phyloP scores from a whole-genome alignment of 371 early-diverging fungal species.

The Lichtheimia corymbifera region DNA sequence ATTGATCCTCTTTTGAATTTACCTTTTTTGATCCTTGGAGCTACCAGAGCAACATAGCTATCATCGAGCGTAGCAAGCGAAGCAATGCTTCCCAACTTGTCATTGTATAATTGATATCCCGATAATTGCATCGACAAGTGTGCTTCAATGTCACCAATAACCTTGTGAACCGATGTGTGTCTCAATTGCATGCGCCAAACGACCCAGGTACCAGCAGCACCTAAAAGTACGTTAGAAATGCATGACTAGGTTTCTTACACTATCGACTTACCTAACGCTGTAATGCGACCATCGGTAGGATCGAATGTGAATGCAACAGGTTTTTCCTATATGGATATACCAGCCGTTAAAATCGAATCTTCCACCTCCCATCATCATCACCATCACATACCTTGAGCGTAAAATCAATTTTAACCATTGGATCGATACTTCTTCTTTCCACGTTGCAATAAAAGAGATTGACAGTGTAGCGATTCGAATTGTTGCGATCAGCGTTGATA shows the following conservation, averaged over 20 bases:
- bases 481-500: constrained; percentile 21
- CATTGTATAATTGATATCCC: constrained; percentile 27
- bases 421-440: constrained; percentile 50
- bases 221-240: background rate
- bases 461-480: constrained; percentile 24
- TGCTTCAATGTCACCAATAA: constrained; percentile 23
- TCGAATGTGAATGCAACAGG: constrained; percentile 57
- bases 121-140: constrained; percentile 29
- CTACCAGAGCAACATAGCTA: constrained; percentile 58
- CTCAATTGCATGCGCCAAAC: constrained; percentile 37
- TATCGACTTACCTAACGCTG: constrained; percentile 36
- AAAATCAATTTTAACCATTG: constrained; percentile 31
- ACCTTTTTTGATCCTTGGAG: constrained; percentile 41
- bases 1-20: constrained; percentile 11
- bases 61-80: constrained; percentile 44
- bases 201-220: constrained; percentile 35
- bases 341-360: background rate
- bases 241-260: background rate
- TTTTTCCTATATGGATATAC: constrained; percentile 12
- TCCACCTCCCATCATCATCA: background rate
- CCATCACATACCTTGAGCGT: constrained; percentile 16
- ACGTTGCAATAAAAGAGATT: constrained; percentile 52
- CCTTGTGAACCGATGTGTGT: constrained; percentile 37
- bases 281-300: constrained; percentile 44
- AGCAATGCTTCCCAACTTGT: constrained; percentile 27